These are phyloP conservation scores for Alternaria ethzedia DNA, from an alignment of 2,329 filamentous ascomycete species.

Conservation along the genomic window DNA sequence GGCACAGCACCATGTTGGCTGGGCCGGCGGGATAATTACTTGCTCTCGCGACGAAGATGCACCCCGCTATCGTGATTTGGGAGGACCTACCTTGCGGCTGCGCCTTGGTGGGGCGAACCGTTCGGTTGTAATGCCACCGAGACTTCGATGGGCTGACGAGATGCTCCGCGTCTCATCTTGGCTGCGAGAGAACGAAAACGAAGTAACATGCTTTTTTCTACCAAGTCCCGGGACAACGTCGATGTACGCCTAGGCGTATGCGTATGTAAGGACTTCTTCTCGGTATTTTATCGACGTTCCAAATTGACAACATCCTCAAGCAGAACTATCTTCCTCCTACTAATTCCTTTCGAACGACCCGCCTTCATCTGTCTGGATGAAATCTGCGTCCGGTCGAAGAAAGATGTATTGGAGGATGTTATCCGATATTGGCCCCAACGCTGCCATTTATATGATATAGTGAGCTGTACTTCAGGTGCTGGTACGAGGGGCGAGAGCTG, in stretches of 20 bases:
- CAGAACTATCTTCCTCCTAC: no score
- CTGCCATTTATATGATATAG: background rate
- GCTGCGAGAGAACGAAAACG: background rate
- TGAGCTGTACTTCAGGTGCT: background rate
- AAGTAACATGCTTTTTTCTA: background rate
- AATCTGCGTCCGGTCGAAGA: background rate
- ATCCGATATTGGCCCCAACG: background rate
- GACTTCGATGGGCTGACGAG: background rate
- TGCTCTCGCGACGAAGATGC: slow-evolving; percentile 24
- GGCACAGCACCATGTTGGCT: slow-evolving; percentile 24
- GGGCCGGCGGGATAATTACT: slow-evolving; percentile 32
- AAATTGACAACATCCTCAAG: background rate
- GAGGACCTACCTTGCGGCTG: background rate
- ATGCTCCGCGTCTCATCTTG: background rate
- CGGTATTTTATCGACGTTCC: background rate
- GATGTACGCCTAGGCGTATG: background rate
- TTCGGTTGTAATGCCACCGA: slow-evolving; percentile 1
- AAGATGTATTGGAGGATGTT: background rate
- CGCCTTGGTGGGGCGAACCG: background rate
- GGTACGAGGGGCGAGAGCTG: background rate
- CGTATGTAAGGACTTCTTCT: background rate
- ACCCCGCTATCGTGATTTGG: slow-evolving; percentile 30
- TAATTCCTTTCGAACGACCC: no score
- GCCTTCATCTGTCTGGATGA: no score
- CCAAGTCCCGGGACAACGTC: background rate